These are phyloP conservation scores for Xylaria polymorpha DNA, from an alignment of 2,329 filamentous ascomycete genomes.

Conservation along the genomic window DNA sequence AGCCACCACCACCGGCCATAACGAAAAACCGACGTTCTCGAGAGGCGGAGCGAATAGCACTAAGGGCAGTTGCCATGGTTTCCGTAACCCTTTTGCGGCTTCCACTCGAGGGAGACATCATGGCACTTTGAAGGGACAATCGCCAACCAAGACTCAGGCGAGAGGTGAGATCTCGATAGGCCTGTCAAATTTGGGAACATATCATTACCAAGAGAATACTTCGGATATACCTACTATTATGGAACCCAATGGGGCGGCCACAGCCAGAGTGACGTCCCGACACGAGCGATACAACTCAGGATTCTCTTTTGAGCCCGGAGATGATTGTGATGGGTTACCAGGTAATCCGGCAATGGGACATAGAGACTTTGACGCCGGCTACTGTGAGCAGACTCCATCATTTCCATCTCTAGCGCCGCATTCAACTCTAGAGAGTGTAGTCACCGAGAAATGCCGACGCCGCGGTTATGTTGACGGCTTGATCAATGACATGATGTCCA, in stretches of 20 bases:
- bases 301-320: slow-evolving; percentile 44
- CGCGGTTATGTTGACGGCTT: neutral
- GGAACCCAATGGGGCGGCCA: neutral
- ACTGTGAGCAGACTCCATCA: neutral
- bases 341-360: neutral
- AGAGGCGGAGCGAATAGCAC: neutral
- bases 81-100: neutral
- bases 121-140: neutral
- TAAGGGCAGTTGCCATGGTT: neutral
- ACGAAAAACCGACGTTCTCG: slow-evolving; percentile 13
- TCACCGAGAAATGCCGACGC: neutral
- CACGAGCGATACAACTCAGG: slow-evolving; percentile 34
- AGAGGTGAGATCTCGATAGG: neutral
- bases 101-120: neutral
- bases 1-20: neutral
- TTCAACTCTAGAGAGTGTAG: slow-evolving; percentile 2
- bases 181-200: neutral
- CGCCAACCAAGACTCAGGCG: neutral
- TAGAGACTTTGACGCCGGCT: neutral
- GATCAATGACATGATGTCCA: neutral
- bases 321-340: slow-evolving; percentile 33
- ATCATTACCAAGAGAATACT: neutral
- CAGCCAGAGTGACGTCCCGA: slow-evolving; percentile 5
- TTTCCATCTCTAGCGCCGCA: neutral
- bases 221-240: neutral